phyloP scores from a whole-genome alignment of 257 asterid species.

The Catharanthus roseus region DNA sequence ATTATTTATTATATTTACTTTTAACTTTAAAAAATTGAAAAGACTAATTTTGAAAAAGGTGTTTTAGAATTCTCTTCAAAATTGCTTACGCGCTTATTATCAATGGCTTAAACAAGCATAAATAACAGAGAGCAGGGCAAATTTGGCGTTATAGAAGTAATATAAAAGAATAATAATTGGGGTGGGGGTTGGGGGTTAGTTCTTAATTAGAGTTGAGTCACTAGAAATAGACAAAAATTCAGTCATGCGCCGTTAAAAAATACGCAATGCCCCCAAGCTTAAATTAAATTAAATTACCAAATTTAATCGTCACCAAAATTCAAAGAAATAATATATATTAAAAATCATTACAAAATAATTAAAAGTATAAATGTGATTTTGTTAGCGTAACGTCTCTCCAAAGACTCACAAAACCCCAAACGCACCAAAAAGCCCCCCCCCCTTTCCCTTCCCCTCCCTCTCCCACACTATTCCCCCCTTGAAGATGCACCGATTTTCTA shows the following conservation, averaged over 20 bases:
- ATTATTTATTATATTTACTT: no score
- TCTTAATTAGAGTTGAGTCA: background rate
- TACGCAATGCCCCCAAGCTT: no score
- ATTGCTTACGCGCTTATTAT: no score
- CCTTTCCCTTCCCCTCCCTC: no score
- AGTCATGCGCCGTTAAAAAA: conserved; percentile 19
- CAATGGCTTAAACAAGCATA: no score
- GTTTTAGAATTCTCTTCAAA: no score
- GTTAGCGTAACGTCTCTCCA: conserved; percentile 51
- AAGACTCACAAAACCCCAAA: conserved; percentile 56
- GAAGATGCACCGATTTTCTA: conserved; percentile 28
- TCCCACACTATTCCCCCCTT: no score
- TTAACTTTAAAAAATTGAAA: no score
- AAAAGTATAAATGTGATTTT: conserved; percentile 25
- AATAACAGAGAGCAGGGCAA: no score
- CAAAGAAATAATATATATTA: background rate
- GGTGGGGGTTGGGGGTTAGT: conserved; percentile 4
- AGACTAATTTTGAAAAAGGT: no score
- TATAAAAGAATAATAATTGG: no score
- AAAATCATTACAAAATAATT: conserved; percentile 29
- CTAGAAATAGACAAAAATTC: conserved; percentile 1
- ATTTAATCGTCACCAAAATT: conserved; percentile 14
- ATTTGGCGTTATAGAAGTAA: no score
- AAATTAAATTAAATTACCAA: conserved; percentile 1
- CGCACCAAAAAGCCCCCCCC: conserved; percentile 21